A percentile compares a stretch with the other conserved stretches of the same genome.
phyloP scores from a whole-genome alignment of 208 protist genomes.

The Trypanosoma brucei region DNA sequence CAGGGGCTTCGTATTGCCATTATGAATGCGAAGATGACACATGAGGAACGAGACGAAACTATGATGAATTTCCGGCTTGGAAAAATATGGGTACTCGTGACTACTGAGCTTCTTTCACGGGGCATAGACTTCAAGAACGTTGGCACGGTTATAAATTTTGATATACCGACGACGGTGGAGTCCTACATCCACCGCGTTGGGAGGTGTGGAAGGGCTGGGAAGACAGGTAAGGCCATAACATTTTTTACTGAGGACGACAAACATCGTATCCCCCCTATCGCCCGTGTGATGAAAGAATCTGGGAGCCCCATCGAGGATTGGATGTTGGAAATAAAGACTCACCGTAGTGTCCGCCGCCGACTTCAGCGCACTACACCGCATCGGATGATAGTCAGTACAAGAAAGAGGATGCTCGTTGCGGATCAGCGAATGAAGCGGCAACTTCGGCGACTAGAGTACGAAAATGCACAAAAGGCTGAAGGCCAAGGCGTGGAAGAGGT shows the following conservation, averaged over 20 bases:
- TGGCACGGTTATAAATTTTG: slow-evolving; percentile 97
- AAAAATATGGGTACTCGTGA: slow-evolving; percentile 95
- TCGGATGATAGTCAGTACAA: slow-evolving; percentile 83
- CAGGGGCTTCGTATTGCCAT: slow-evolving; percentile 82
- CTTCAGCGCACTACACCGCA: slow-evolving; percentile 73
- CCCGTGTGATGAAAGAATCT: slow-evolving; percentile 88
- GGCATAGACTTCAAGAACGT: slow-evolving; percentile 98
- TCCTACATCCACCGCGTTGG: slow-evolving; percentile 97
- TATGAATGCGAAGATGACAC: slow-evolving; percentile 88
- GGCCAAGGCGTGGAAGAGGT: slow-evolving; percentile 1
- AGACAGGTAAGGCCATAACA: slow-evolving; percentile 91
- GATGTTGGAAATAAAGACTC: slow-evolving; percentile 90
- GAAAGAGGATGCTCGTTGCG: slow-evolving; percentile 78
- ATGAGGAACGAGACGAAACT: slow-evolving; percentile 89
- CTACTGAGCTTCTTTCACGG: slow-evolving; percentile 95
- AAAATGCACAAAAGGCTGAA: slow-evolving; percentile 25
- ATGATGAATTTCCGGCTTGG: slow-evolving; percentile 94
- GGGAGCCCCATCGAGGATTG: slow-evolving; percentile 93
- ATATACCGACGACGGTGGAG: slow-evolving; percentile 93
- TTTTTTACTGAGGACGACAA: slow-evolving; percentile 96
- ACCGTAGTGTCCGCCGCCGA: slow-evolving; percentile 43
- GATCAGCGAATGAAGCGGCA: slow-evolving; percentile 67
- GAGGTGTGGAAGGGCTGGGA: slow-evolving; percentile 86
- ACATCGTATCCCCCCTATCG: slow-evolving; percentile 85
- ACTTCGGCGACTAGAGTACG: slow-evolving; percentile 60